Percentiles rank a stretch among this genome's conserved stretches.
These are phyloP conservation scores for Exidia glandulosa DNA, from an alignment of 768 basidiomycete species.

Conservation along the genomic window DNA sequence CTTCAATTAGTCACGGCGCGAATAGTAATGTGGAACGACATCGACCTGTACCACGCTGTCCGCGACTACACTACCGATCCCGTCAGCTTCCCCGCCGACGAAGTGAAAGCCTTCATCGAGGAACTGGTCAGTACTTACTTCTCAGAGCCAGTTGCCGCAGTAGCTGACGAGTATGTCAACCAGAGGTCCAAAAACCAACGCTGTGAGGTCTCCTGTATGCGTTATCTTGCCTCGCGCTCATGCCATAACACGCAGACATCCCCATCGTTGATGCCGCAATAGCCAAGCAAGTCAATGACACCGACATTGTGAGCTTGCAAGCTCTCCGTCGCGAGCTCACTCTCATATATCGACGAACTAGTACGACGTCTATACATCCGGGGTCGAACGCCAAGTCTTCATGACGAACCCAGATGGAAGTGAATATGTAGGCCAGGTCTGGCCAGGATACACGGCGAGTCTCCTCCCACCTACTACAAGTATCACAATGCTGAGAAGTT, in stretches of 20 bases:
- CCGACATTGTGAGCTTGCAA: slow-evolving; percentile 43
- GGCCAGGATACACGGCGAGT: slow-evolving; percentile 62
- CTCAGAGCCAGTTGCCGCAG: neutral
- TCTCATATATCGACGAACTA: slow-evolving; percentile 13
- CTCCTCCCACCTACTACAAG: neutral
- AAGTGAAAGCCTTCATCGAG: slow-evolving; percentile 41
- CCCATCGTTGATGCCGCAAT: slow-evolving; percentile 62
- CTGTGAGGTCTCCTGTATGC: slow-evolving; percentile 18
- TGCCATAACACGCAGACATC: slow-evolving; percentile 32
- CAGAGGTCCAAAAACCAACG: slow-evolving; percentile 35
- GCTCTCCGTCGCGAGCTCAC: neutral
- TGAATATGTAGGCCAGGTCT: slow-evolving; percentile 64
- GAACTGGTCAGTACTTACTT: slow-evolving; percentile 34
- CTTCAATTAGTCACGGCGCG: neutral
- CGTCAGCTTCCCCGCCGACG: slow-evolving; percentile 44
- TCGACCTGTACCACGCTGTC: slow-evolving; percentile 58
- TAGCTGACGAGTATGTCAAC: neutral
- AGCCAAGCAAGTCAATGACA: slow-evolving; percentile 42
- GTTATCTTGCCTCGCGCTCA: neutral
- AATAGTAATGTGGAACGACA: slow-evolving; percentile 69
- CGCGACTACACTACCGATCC: slow-evolving; percentile 65
- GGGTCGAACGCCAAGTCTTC: slow-evolving; percentile 44
- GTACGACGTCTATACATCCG: slow-evolving; percentile 60
- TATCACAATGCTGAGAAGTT: slow-evolving; percentile 3
- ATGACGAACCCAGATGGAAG: slow-evolving; percentile 67